Percentiles rank a stretch among this genome's conserved stretches.
Conservation (phyloP, 1,284 basidiomycete species). For the Flammula alnicola region DNA sequence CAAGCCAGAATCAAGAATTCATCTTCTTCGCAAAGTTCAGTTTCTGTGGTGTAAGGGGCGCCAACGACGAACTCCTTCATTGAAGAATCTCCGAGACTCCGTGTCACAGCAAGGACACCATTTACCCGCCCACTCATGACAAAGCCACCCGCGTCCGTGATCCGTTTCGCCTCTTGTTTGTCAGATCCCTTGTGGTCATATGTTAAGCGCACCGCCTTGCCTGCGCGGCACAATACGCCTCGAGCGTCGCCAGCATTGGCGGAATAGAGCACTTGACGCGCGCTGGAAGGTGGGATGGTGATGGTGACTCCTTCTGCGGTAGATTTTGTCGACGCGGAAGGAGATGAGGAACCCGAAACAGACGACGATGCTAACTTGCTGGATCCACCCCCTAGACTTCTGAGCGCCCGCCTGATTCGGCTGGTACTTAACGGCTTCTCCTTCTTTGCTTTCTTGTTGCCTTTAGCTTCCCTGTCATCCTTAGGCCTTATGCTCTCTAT, state of each 20-base stretch:
- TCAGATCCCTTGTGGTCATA: slow-evolving; percentile 99
- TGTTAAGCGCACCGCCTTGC: slow-evolving; percentile 91
- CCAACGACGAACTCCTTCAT: slow-evolving; percentile 99
- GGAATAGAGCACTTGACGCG: slow-evolving; percentile 86
- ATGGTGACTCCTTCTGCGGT: slow-evolving; percentile 34
- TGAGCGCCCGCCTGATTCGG: slow-evolving; percentile 62
- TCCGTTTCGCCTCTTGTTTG: slow-evolving; percentile 95
- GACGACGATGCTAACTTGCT: slow-evolving; percentile 35
- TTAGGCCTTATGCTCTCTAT: slow-evolving; percentile 30
- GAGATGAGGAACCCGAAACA: slow-evolving; percentile 43
- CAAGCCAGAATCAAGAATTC: slow-evolving; percentile 97
- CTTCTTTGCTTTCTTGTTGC: slow-evolving; percentile 38
- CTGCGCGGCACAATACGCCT: slow-evolving; percentile 87
- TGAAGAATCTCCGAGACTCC: slow-evolving; percentile 94
- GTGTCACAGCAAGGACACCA: slow-evolving; percentile 94
- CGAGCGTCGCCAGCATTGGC: slow-evolving; percentile 97
- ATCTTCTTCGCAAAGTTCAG: slow-evolving; percentile 87
- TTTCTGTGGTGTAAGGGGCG: slow-evolving; percentile 97
- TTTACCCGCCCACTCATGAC: slow-evolving; percentile 99
- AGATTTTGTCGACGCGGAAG: slow-evolving; percentile 35
- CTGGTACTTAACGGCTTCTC: slow-evolving; percentile 49
- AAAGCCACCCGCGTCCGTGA: slow-evolving; percentile 97
- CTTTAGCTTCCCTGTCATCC: slow-evolving; percentile 18
- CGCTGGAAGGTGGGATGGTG: slow-evolving; percentile 51
- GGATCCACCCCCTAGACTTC: slow-evolving; percentile 52